Evolutionary conservation across 1,284 basidiomycete species (phyloP), one percentile per base, ranked within the genome.

Genomic region (Papiliotrema flavescens): DNA sequence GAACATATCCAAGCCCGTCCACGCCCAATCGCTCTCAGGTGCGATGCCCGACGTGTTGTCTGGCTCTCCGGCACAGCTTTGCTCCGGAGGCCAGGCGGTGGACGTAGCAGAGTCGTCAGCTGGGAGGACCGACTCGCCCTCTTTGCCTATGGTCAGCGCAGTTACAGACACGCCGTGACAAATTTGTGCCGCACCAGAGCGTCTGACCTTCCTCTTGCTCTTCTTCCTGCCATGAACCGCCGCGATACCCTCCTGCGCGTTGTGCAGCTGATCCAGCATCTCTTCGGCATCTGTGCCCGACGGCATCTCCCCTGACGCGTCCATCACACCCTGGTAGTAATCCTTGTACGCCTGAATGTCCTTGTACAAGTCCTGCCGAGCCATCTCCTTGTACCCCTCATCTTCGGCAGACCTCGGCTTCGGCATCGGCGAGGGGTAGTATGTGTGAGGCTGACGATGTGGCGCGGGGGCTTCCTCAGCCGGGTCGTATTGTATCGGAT

Each of bases 251-350:
- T 47, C 17, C 8, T 22, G 23, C 15, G 17, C 32, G 15, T 28
- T 26, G 17, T 22, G 17, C 11, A 47, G 26, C n/a, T 19, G 26
- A 14, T 28, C 32, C n/a, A 47, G 9, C 47, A 49, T 49, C 19
- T 49, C 47, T 13, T 28, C 3, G 17, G 46, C 46, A 5, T 20
- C n/a, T 14, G 46, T 47, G 5, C 46, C 46, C 9, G 47, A 15
- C 13, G 47, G 47, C 15, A 22, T 17, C 15, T 36, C 47, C n/a
- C 34, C 34, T 23, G 35, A 13, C 9, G 47, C 15, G 19, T 36
- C 47, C 47, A 49, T 49, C 11, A 37, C 37, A 13, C 34, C 11
- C 35, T 49, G 47, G 23, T 49, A 37, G n/a, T 49, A 37, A 13
- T 49, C 47, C 47, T 49, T 49, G 13, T 15, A 22, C 32, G 32